A percentile compares a stretch with the other conserved stretches of the same genome.
Conservation (phyloP, 768 basidiomycete genomes). For the Mycena epipterygia region DNA sequence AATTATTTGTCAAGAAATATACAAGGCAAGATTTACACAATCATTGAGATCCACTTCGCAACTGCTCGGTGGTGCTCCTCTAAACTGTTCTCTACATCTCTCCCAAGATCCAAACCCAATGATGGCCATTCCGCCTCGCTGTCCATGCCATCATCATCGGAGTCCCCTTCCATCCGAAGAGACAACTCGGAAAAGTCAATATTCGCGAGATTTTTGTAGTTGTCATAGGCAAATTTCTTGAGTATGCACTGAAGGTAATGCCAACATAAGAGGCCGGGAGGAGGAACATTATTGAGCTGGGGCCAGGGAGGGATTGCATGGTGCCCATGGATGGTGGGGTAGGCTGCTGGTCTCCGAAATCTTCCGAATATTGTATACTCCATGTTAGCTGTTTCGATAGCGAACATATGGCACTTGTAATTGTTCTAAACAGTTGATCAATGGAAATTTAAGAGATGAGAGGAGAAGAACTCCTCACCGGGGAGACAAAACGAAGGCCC, state of each 20-base stretch:
- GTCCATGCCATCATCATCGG: constrained; percentile 13
- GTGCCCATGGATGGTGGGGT: background rate
- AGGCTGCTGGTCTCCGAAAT: background rate
- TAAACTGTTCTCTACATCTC: constrained; percentile 1
- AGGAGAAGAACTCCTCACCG: background rate
- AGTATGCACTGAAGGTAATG: constrained; percentile 3
- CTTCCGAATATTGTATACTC: background rate
- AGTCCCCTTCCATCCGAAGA: constrained; percentile 5
- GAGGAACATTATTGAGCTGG: background rate
- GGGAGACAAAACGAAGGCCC: constrained; percentile 1
- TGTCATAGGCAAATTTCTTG: background rate
- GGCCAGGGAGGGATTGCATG: background rate
- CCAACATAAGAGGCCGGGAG: constrained; percentile 1
- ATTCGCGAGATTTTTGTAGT: constrained; percentile 1
- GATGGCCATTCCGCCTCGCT: background rate
- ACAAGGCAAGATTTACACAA: background rate
- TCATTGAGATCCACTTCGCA: background rate
- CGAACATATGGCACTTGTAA: background rate
- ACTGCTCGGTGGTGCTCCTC: constrained; percentile 6
- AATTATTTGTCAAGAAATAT: no score
- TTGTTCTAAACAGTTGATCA: constrained; percentile 6
- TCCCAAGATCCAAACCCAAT: constrained; percentile 6
- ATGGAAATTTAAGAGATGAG: background rate
- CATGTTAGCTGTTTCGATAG: background rate
- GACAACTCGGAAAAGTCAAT: background rate